Percentiles rank a stretch among this genome's conserved stretches.
Evolutionary conservation across 2,329 filamentous ascomycete species (phyloP).

Genomic region (Fusarium clavum): DNA sequence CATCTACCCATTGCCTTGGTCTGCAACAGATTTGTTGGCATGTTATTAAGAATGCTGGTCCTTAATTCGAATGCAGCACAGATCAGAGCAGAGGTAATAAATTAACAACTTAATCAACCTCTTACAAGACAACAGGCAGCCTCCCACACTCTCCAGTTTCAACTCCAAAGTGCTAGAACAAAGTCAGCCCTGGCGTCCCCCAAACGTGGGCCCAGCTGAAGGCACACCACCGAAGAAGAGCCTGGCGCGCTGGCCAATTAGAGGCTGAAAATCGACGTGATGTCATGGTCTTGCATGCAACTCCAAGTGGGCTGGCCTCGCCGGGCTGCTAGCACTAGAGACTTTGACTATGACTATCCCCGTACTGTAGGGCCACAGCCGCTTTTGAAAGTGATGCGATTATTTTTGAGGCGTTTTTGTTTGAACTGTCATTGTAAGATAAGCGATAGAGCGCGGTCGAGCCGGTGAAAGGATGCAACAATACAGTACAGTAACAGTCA

Average conservation of each 20-base stretch:
- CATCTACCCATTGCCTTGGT: constrained; percentile 26
- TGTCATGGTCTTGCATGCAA: constrained; percentile 38
- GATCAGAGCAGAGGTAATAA: not conserved
- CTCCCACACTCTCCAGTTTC: constrained; percentile 27
- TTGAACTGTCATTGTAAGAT: constrained; percentile 22
- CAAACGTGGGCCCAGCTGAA: constrained; percentile 40
- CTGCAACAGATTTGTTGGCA: constrained; percentile 32
- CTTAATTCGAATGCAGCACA: constrained; percentile 18
- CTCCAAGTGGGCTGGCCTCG: constrained; percentile 24
- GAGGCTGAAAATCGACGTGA: constrained; percentile 18
- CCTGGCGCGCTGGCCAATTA: constrained; percentile 35
- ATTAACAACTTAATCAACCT: constrained; percentile 26
- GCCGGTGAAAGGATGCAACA: constrained; percentile 17
- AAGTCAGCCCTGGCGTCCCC: constrained; percentile 38
- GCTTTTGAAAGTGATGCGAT: constrained; percentile 6
- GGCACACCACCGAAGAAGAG: constrained; percentile 42
- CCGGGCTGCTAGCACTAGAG: constrained; percentile 8
- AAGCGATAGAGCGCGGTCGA: constrained; percentile 25
- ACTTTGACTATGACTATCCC: not conserved
- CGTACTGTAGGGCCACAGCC: constrained; percentile 24
- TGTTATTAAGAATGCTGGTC: constrained; percentile 35
- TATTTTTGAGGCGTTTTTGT: constrained; percentile 20
- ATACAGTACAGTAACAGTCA: not conserved
- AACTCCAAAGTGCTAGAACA: constrained; percentile 32
- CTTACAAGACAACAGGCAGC: constrained; percentile 16